Evolutionary conservation across 1,284 basidiomycete genomes (phyloP).

Genomic region (Entoloma clypeatum): DNA sequence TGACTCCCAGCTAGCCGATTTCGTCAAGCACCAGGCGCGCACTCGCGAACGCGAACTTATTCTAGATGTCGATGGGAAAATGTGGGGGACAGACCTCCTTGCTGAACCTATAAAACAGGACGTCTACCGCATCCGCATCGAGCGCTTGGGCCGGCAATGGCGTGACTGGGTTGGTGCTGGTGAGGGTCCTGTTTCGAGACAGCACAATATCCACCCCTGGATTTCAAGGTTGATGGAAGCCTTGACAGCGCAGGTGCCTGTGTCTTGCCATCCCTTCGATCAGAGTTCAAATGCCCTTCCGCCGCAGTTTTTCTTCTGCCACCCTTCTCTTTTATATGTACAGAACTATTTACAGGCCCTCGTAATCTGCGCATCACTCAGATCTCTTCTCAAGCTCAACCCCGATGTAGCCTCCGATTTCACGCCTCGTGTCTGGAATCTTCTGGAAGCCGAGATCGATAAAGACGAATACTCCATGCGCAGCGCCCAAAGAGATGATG

Average conservation of each 20-base stretch:
- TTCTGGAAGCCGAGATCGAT: slow-evolving; percentile 57
- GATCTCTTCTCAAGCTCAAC: slow-evolving; percentile 35
- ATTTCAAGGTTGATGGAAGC: slow-evolving; percentile 44
- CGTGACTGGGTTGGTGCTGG: slow-evolving; percentile 18
- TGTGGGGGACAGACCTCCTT: slow-evolving; percentile 53
- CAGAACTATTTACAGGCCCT: slow-evolving; percentile 73
- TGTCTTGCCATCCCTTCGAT: slow-evolving; percentile 40
- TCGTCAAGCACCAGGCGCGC: slow-evolving; percentile 49
- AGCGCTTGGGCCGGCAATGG: slow-evolving; percentile 32
- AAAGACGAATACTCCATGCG: slow-evolving; percentile 25
- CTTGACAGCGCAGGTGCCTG: slow-evolving; percentile 41
- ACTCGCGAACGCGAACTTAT: slow-evolving; percentile 49
- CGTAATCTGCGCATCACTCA: slow-evolving; percentile 58
- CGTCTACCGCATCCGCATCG: slow-evolving; percentile 37
- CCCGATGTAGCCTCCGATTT: slow-evolving; percentile 41
- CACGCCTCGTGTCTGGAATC: slow-evolving; percentile 57
- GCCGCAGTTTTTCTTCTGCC: slow-evolving; percentile 56
- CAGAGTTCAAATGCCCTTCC: slow-evolving; percentile 44
- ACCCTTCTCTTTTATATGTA: slow-evolving; percentile 48
- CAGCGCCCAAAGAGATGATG: slow-evolving; percentile 4
- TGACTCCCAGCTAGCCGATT: slow-evolving; percentile 49
- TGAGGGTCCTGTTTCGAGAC: background rate
- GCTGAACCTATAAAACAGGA: slow-evolving; percentile 24
- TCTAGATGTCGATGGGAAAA: slow-evolving; percentile 28
- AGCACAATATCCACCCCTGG: slow-evolving; percentile 32